A percentile compares a stretch with the other conserved stretches of the same genome.
Conservation (phyloP, 2,329 filamentous ascomycete genomes). For the Thielaviopsis ethacetica region DNA sequence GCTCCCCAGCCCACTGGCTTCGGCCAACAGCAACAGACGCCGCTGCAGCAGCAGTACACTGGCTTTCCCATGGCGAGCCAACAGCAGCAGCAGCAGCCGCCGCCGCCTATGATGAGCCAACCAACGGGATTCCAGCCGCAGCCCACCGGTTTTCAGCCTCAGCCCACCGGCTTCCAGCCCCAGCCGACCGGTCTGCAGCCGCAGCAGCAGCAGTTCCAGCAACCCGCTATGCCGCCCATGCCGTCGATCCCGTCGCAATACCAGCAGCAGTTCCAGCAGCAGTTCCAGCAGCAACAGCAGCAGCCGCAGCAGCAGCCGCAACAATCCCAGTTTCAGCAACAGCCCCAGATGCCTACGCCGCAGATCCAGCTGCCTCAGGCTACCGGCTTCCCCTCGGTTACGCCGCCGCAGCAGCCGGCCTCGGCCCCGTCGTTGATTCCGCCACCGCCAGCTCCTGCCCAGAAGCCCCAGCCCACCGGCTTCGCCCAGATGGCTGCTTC, state of each 20-base stretch:
- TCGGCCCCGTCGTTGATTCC: slow-evolving; percentile 21
- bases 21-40: slow-evolving; percentile 23
- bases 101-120: slow-evolving; percentile 47
- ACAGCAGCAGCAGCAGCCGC: slow-evolving; percentile 31
- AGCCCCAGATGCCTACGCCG: slow-evolving; percentile 25
- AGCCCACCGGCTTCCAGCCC: slow-evolving; percentile 5
- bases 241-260: slow-evolving; percentile 43
- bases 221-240: slow-evolving; percentile 38
- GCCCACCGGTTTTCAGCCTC: slow-evolving; percentile 15
- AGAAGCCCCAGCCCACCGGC: slow-evolving; percentile 50
- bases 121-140: slow-evolving; percentile 46
- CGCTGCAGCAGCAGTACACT: slow-evolving; percentile 41
- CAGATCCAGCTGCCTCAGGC: slow-evolving; percentile 26
- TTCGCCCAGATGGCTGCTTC: slow-evolving; percentile 52
- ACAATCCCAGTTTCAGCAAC: slow-evolving; percentile 24
- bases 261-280: slow-evolving; percentile 37
- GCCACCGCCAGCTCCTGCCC: slow-evolving; percentile 38
- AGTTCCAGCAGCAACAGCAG: slow-evolving; percentile 29
- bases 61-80: slow-evolving; percentile 39
- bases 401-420: slow-evolving; percentile 33
- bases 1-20: slow-evolving; percentile 45
- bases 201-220: slow-evolving; percentile 42
- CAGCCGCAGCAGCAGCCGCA: slow-evolving; percentile 27
- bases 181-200: background rate
- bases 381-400: slow-evolving; percentile 28